Percentiles rank a stretch among this genome's conserved stretches.
Evolutionary conservation across 495 filamentous ascomycete species (phyloP).

Genomic region (Tuber aestivum): DNA sequence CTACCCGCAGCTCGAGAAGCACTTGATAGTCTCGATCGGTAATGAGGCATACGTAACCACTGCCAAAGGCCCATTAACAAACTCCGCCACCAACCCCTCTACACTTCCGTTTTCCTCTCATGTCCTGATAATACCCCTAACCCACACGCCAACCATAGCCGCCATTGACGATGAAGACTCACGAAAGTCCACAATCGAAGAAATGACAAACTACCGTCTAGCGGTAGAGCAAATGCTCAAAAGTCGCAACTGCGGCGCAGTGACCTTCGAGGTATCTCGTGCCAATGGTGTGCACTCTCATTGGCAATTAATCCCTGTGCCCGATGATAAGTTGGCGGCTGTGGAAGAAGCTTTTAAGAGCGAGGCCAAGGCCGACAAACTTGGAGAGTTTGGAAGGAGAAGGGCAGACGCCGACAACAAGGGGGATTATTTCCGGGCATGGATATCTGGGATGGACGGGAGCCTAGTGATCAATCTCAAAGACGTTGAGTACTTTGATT

Average conservation of each 20-base stretch:
- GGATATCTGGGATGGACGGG: conserved; percentile 59
- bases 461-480: conserved; percentile 49
- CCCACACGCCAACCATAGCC: conserved; percentile 63
- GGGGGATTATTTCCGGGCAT: conserved; percentile 77
- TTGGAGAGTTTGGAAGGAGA: conserved; percentile 41
- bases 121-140: conserved; percentile 82
- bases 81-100: conserved; percentile 56
- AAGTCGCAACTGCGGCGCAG: conserved; percentile 58
- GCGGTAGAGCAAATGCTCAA: conserved; percentile 65
- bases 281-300: conserved; percentile 73
- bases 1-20: conserved; percentile 71
- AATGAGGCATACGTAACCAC: conserved; percentile 79
- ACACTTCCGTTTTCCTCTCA: conserved; percentile 71
- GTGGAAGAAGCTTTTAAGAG: conserved; percentile 31
- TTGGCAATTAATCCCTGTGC: conserved; percentile 89
- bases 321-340: conserved; percentile 52
- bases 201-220: conserved; percentile 73
- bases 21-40: conserved; percentile 84
- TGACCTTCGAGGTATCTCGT: conserved; percentile 87
- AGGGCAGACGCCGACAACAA: conserved; percentile 43
- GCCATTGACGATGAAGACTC: conserved; percentile 55
- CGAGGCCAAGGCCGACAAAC: conserved; percentile 10
- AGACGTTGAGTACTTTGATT: conserved; percentile 51
- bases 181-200: conserved; percentile 55
- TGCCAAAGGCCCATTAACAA: conserved; percentile 82